phyloP scores from a whole-genome alignment of 805 yeast species.

The Metschnikowia gelsemii region DNA sequence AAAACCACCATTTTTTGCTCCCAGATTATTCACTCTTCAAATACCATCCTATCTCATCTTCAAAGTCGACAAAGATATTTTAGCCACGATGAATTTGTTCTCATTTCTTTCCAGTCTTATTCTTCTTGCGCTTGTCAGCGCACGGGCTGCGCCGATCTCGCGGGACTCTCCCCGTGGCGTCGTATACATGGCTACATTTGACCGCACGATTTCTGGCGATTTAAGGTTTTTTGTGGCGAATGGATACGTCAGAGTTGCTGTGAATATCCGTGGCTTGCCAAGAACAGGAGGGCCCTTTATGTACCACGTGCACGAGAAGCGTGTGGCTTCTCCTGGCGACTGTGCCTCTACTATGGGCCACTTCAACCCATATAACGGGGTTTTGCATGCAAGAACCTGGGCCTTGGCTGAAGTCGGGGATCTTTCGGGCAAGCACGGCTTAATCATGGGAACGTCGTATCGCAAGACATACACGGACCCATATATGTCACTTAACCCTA shows the following conservation, averaged over 20 bases:
- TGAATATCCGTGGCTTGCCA: constrained; percentile 35
- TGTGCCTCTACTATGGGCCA: constrained; percentile 34
- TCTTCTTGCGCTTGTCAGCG: background rate
- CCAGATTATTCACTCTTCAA: no score
- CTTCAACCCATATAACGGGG: constrained; percentile 41
- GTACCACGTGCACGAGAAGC: constrained; percentile 38
- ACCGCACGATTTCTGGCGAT: constrained; percentile 11
- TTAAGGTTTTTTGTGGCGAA: background rate
- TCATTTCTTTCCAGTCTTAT: background rate
- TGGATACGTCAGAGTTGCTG: constrained; percentile 34
- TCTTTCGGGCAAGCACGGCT: no score
- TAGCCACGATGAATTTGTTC: background rate
- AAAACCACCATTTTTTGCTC: no score
- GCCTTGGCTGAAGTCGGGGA: constrained; percentile 42
- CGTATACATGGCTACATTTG: background rate
- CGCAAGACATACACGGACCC: constrained; percentile 28
- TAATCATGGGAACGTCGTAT: constrained; percentile 26
- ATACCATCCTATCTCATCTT: no score
- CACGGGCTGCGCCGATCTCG: background rate
- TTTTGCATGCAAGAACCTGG: constrained; percentile 30
- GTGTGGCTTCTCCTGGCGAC: constrained; percentile 35
- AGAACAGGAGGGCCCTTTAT: constrained; percentile 37
- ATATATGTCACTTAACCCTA: constrained; percentile 33
- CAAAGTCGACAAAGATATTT: no score
- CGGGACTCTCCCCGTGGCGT: constrained; percentile 2